phyloP scores from a whole-genome alignment of 495 filamentous ascomycete species.

The Penicillium simplicissimum region DNA sequence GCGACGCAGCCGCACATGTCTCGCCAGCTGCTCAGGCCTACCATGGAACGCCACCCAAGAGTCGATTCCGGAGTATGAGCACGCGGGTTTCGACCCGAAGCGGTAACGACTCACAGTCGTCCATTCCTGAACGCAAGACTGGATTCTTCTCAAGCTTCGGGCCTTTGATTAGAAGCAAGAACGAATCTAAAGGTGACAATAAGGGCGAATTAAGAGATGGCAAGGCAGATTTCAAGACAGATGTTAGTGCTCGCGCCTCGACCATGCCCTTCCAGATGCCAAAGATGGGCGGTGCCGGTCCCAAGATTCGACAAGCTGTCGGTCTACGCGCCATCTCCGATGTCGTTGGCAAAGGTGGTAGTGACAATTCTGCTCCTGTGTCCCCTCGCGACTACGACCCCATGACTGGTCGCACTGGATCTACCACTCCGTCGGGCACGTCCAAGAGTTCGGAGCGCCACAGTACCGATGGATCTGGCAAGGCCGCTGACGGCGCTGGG shows the following conservation, averaged over 20 bases:
- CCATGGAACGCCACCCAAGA: constrained; percentile 50
- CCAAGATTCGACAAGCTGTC: constrained; percentile 53
- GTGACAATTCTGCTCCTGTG: constrained; percentile 43
- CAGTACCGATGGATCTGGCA: constrained; percentile 60
- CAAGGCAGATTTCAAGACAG: neutral
- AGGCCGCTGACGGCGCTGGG: constrained; percentile 58
- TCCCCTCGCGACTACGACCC: constrained; percentile 70
- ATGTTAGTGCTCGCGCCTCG: constrained; percentile 51
- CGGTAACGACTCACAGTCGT: constrained; percentile 44
- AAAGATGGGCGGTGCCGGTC: constrained; percentile 41
- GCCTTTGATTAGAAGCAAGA: constrained; percentile 39
- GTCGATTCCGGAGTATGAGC: constrained; percentile 49
- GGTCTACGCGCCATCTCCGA: constrained; percentile 83
- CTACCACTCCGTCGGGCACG: constrained; percentile 81
- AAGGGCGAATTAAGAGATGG: neutral
- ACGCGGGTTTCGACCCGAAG: constrained; percentile 38
- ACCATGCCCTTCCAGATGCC: constrained; percentile 44
- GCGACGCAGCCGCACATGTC: constrained; percentile 40
- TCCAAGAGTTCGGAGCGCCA: constrained; percentile 78
- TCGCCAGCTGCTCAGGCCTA: constrained; percentile 58
- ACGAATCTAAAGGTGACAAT: constrained; percentile 40
- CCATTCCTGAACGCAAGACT: constrained; percentile 46
- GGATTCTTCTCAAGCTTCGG: constrained; percentile 54
- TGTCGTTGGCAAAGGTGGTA: constrained; percentile 43
- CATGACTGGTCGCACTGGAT: constrained; percentile 73